Base-by-base conservation (phyloP, 1,284 basidiomycete genomes). In the Malassezia furfur region DNA sequence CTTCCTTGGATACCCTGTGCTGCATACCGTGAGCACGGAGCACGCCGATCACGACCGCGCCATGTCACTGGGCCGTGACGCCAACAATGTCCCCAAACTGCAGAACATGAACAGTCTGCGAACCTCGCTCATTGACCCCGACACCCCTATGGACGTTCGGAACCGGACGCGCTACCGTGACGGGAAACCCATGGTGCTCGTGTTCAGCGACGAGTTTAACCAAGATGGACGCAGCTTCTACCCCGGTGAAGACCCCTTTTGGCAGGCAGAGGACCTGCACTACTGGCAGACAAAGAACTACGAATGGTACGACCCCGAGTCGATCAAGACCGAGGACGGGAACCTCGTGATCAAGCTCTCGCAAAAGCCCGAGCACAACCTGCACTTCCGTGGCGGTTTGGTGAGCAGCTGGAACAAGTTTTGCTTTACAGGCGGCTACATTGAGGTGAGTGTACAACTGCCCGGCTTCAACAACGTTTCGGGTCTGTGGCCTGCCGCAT, bases 241-340 rank as follows among this genome's bases (percentile, higher is more conserved):
- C 45, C 66, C 66, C 3, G 70, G 68, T 12, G 68, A 72, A 48
- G 69, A 73, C 45, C 70, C 70, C 0, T 71, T 82, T 66, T 73
- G 69, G 69, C 60, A 64, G 17, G 70, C 70, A 10, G 55, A 67
- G 21, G 64, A 72, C 38, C 52, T 72, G 31, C 60, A 63, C 36
- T 68, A 68, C 53, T 68, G 65, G 63, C 62, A 60, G 25, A 70
- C 68, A 2, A 48, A 57, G 21, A 57, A 59, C 48, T 64, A 63
- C 51, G 68, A 69, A 44, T 70, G 70, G 66, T 73, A 72, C 52
- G 60, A 67, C 34, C 70, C 70, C 1, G 49, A 47, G n/a, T 55
- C 70, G 2, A 45, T 70, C 12, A 68, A 65, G 1, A 74, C 71
- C 0, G 38, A 38, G 11, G 57, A 64, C 37, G 71, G 70, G 3